Conservation (phyloP, 192 early-diverging fungal genomes). For the Linnemannia exigua region DNA sequence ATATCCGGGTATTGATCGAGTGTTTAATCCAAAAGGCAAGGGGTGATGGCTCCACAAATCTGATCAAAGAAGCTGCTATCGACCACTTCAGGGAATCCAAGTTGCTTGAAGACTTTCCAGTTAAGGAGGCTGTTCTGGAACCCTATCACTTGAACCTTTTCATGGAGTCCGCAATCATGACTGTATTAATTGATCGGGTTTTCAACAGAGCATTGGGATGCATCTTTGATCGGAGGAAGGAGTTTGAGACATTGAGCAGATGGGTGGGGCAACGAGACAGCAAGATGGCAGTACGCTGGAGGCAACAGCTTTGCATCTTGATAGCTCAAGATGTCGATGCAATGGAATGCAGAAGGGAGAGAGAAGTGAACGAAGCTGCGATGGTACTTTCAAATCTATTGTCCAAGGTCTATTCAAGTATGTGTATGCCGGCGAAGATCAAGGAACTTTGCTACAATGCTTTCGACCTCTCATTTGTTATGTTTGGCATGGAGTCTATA, state of each 20-base stretch:
- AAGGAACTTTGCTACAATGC: conserved; percentile 19
- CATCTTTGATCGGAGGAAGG: conserved; percentile 18
- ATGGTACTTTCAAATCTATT: conserved; percentile 6
- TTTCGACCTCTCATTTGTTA: conserved; percentile 25
- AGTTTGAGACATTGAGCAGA: conserved; percentile 6
- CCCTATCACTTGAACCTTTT: conserved; percentile 18
- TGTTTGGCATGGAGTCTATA: conserved; percentile 26
- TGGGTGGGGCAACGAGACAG: conserved; percentile 18
- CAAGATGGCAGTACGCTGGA: conserved; percentile 25
- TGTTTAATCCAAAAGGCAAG: conserved; percentile 22
- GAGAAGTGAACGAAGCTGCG: background rate
- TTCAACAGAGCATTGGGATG: conserved; percentile 27
- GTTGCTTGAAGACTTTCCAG: conserved; percentile 9
- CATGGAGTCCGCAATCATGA: conserved; percentile 33
- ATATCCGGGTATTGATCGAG: conserved; percentile 21
- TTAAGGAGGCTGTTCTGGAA: background rate
- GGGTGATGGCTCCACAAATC: conserved; percentile 18
- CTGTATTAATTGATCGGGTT: background rate
- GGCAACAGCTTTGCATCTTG: conserved; percentile 26
- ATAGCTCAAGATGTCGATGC: background rate
- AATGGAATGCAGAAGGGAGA: conserved; percentile 5
- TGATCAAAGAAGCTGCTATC: conserved; percentile 26
- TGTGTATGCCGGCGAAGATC: conserved; percentile 13
- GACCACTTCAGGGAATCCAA: conserved; percentile 10
- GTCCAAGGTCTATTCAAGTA: conserved; percentile 16